A percentile compares a stretch with the other conserved stretches of the same genome.
Evolutionary conservation across 164 flowering plant species (phyloP).

Genomic region (Stephania yunnanensis): DNA sequence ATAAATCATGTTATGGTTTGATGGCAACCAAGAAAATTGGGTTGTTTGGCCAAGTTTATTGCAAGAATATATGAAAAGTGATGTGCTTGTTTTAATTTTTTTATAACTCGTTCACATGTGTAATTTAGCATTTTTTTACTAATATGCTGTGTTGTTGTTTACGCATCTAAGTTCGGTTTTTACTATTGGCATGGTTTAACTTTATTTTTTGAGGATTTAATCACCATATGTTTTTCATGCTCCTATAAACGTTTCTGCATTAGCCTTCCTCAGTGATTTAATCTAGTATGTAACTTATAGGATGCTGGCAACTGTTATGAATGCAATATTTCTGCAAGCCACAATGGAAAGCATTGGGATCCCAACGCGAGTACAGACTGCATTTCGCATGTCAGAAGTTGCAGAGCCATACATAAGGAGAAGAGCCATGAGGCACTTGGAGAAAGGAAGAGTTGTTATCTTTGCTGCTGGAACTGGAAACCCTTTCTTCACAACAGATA

Average conservation of each 20-base stretch:
- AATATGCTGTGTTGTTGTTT: no score
- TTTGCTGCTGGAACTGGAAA: slow-evolving; percentile 99
- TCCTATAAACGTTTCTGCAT: neutral
- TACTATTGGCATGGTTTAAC: no score
- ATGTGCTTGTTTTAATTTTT: no score
- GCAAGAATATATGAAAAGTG: no score
- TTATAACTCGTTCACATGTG: no score
- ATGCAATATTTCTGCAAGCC: slow-evolving; percentile 99
- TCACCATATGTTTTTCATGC: neutral
- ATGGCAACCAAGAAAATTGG: no score
- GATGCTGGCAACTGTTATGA: slow-evolving; percentile 99
- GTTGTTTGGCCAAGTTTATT: no score
- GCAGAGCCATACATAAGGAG: slow-evolving; percentile 96
- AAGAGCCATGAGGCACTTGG: slow-evolving; percentile 92
- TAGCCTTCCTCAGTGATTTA: neutral
- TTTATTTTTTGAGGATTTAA: neutral
- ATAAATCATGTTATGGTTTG: no score
- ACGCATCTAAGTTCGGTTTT: no score
- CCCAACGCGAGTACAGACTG: slow-evolving; percentile 97
- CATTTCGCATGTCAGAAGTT: slow-evolving; percentile 98
- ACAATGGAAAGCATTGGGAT: slow-evolving; percentile 99
- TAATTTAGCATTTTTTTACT: no score
- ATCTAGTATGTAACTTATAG: slow-evolving; percentile 22
- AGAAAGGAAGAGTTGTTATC: slow-evolving; percentile 95
- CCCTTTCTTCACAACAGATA: slow-evolving; percentile 99